Percentiles rank a stretch among this genome's conserved stretches.
phyloP scores from a whole-genome alignment of 805 yeast genomes.

The Sugiyamaella smithiae region DNA sequence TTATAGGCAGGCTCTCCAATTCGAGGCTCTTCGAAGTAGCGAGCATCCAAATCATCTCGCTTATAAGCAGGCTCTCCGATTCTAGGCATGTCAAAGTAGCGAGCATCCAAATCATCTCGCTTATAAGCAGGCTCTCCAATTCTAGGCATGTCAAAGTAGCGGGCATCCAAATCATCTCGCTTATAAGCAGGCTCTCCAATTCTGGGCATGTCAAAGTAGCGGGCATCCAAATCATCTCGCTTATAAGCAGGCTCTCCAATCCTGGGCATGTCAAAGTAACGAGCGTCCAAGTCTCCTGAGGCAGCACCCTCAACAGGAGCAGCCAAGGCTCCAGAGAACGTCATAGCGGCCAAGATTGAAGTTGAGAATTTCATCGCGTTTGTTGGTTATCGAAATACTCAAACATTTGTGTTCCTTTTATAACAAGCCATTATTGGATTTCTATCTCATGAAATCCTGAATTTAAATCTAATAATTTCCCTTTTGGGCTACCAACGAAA shows the following conservation, averaged over 20 bases:
- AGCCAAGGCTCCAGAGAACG: neutral
- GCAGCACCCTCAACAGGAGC: neutral
- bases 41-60: conserved; percentile 12
- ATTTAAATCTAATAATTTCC: too few relatives aligned
- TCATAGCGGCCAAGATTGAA: neutral
- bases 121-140: conserved; percentile 10
- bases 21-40: neutral
- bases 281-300: neutral
- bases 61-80: conserved; percentile 11
- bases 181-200: conserved; percentile 11
- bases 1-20: conserved; percentile 8
- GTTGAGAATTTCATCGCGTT: neutral
- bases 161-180: conserved; percentile 12
- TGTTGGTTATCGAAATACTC: neutral
- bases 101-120: conserved; percentile 10
- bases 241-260: conserved; percentile 11
- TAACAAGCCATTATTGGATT: too few relatives aligned
- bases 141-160: conserved; percentile 1
- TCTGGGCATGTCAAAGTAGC: conserved; percentile 2
- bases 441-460: too few relatives aligned
- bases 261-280: conserved; percentile 2
- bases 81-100: conserved; percentile 1
- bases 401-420: too few relatives aligned
- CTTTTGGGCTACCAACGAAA: too few relatives aligned
- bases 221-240: conserved; percentile 8